Base-by-base conservation (phyloP, 2,329 filamentous ascomycete genomes). In the Talaromyces rugulosus region DNA sequence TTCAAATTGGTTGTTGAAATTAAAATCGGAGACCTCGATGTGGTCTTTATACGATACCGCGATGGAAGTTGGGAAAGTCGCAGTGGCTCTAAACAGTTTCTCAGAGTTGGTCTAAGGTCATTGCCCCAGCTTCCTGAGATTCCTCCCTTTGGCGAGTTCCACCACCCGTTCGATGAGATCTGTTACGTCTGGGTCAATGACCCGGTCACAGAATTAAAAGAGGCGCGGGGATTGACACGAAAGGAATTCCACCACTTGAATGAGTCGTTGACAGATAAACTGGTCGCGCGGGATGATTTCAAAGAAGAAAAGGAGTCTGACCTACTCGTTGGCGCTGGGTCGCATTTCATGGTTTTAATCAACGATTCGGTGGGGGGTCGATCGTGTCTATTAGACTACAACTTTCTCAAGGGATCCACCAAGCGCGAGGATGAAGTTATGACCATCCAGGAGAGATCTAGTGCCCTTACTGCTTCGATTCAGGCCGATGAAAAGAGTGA, bases 151-250 rank as follows among this genome's bases (percentile, higher is more conserved):
- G 62, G 62, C n/a, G n/a, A 64, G 11, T 11, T 67, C 0, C 52
- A 56, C 12, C 64, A 65, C n/a, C 66, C 66, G 2, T 67, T 65
- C 27, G 59, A 67, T 30, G 33, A 67, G 31, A 59, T 31, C 5
- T 65, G 12, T 11, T 57, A 5, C 66, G 62, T 56, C 1, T 65
- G 40, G n/a, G 40, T 14, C 12, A 42, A 14, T 42, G 40, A 42
- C 12, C 30, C 30, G 30, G 30, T 31, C 40, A 42, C 40, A 4
- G 12, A 42, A 42, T 8, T 42, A 18, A 18, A 42, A 14, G n/a
- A 42, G 40, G 40, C 12, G 2, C 40, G n/a, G n/a, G 12, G n/a
- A 9, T 42, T 42, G 40, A 42, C 12, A 18, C n/a, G n/a, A 14
- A 8, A 42, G n/a, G 40, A 31, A 31, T 31, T 31, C 30, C 30